Evolutionary conservation across 139 green algal genomes (phyloP).

Genomic region (Penium margaritaceum): DNA sequence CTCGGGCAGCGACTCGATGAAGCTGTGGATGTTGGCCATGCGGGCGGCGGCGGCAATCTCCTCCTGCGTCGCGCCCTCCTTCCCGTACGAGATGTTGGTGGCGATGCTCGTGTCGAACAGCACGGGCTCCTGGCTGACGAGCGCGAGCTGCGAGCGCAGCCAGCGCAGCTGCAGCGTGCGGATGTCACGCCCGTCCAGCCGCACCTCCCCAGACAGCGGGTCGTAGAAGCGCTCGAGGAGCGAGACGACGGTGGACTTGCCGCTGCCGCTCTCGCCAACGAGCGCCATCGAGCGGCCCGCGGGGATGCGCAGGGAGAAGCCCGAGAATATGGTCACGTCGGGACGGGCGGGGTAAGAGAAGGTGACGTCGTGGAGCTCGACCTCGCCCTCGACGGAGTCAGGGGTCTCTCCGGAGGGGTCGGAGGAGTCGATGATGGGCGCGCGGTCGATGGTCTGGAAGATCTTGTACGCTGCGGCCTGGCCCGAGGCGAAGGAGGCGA

Average conservation of each 20-base stretch:
- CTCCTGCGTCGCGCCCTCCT: slow-evolving; percentile 25
- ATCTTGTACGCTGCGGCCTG: slow-evolving; percentile 22
- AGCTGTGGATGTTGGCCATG: slow-evolving; percentile 64
- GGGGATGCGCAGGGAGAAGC: slow-evolving; percentile 44
- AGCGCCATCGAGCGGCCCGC: slow-evolving; percentile 51
- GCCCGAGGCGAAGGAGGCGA: slow-evolving; percentile 2
- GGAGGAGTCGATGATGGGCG: slow-evolving; percentile 9
- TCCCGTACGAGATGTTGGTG: slow-evolving; percentile 50
- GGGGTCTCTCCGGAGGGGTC: neutral
- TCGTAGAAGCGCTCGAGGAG: slow-evolving; percentile 50
- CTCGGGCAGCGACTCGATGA: slow-evolving; percentile 53
- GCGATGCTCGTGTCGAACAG: slow-evolving; percentile 43
- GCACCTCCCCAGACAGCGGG: neutral
- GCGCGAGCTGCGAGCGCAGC: slow-evolving; percentile 62
- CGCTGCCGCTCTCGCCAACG: slow-evolving; percentile 53
- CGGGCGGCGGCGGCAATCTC: slow-evolving; percentile 52
- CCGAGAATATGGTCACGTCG: slow-evolving; percentile 35
- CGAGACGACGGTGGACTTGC: slow-evolving; percentile 54
- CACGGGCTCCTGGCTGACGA: slow-evolving; percentile 58
- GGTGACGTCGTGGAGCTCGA: slow-evolving; percentile 34
- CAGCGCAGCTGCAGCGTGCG: slow-evolving; percentile 60
- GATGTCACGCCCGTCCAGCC: slow-evolving; percentile 72
- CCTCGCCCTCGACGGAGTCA: slow-evolving; percentile 4
- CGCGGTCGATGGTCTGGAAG: slow-evolving; percentile 7
- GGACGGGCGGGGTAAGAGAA: slow-evolving; percentile 41